phyloP scores from a whole-genome alignment of 2,329 filamentous ascomycete genomes.

The Talaromyces sp. region DNA sequence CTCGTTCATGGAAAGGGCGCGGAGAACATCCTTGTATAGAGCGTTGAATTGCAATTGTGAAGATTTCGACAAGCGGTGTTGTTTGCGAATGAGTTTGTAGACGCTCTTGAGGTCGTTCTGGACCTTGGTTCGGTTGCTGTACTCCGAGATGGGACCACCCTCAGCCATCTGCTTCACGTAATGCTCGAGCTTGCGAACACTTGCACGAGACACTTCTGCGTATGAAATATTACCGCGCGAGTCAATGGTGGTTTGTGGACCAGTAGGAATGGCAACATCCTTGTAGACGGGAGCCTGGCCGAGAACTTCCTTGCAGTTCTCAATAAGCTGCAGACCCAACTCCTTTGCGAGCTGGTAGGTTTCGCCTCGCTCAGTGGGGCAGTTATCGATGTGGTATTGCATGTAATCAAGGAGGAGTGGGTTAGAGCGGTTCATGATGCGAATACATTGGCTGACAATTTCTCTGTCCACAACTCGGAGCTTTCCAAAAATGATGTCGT shows the following conservation, averaged over 20 bases:
- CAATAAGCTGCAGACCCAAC: slow-evolving; percentile 87
- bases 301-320: slow-evolving; percentile 95
- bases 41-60: slow-evolving; percentile 96
- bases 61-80: slow-evolving; percentile 95
- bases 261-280: slow-evolving; percentile 89
- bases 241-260: slow-evolving; percentile 88
- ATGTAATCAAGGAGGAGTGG: slow-evolving; percentile 95
- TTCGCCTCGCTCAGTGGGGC: slow-evolving; percentile 91
- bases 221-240: slow-evolving; percentile 90
- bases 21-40: slow-evolving; percentile 89
- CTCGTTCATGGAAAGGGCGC: slow-evolving; percentile 95
- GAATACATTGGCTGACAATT: slow-evolving; percentile 97
- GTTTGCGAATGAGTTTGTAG: slow-evolving; percentile 97
- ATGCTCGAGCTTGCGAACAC: slow-evolving; percentile 94
- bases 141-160: slow-evolving; percentile 96
- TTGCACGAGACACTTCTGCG: slow-evolving; percentile 79
- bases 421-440: slow-evolving; percentile 99
- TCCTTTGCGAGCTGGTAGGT: slow-evolving; percentile 98
- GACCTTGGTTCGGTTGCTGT: slow-evolving; percentile 96
- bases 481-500: slow-evolving; percentile 96
- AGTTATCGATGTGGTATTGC: slow-evolving; percentile 99
- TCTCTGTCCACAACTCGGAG: slow-evolving; percentile 92
- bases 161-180: slow-evolving; percentile 99
- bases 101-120: slow-evolving; percentile 93
- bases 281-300: slow-evolving; percentile 85